Evolutionary conservation across 768 basidiomycete genomes (phyloP).

Genomic region (Pulveroboletus sp.): DNA sequence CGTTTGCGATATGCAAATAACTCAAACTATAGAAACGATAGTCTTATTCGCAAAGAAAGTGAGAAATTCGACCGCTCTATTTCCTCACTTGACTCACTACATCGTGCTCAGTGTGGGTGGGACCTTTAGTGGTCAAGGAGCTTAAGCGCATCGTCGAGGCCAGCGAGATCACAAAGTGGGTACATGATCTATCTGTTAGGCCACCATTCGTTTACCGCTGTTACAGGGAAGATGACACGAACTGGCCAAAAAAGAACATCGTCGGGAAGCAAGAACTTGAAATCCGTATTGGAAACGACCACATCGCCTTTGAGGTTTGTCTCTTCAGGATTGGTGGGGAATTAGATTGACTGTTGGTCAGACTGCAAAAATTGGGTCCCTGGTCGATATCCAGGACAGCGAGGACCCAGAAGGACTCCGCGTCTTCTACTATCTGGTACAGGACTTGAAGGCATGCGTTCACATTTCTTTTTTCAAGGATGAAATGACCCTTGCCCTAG

Average conservation of each 20-base stretch:
- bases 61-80: conserved; percentile 30
- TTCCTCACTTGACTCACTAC: neutral
- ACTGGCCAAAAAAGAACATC: conserved; percentile 99
- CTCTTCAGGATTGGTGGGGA: neutral
- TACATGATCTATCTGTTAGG: neutral
- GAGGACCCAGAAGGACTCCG: conserved; percentile 96
- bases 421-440: conserved; percentile 97
- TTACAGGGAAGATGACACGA: conserved; percentile 90
- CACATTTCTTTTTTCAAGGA: neutral
- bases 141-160: conserved; percentile 90
- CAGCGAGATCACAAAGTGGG: conserved; percentile 90
- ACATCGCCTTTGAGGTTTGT: conserved; percentile 92
- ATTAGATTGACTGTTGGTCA: conserved; percentile 29
- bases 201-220: neutral
- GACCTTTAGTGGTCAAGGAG: conserved; percentile 88
- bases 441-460: conserved; percentile 81
- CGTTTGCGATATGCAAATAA: conserved; percentile 97
- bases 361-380: conserved; percentile 97
- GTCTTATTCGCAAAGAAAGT: conserved; percentile 98
- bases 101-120: conserved; percentile 76
- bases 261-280: conserved; percentile 98
- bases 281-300: conserved; percentile 88
- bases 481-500: conserved; percentile 38
- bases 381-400: conserved; percentile 95
- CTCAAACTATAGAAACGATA: conserved; percentile 98